Evolutionary conservation across 2,329 filamentous ascomycete genomes (phyloP), one percentile per base, ranked within the genome.

Genomic region (Colletotrichum destructivum): DNA sequence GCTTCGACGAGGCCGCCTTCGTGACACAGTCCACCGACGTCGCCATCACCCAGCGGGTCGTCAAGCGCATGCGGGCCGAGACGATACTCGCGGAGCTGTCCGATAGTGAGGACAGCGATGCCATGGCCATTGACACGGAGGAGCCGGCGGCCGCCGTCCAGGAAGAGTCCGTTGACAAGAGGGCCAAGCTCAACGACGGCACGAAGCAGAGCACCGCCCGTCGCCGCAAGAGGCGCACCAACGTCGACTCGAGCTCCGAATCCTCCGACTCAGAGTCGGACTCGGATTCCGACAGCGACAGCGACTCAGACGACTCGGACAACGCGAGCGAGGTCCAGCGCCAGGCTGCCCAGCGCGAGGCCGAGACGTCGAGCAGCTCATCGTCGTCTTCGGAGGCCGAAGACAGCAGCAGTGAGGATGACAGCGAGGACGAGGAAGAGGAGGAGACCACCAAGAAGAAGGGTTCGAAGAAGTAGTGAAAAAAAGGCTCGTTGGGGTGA

Each of bases 31-130:
- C 86, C 16, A 81, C 86, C 13, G 87, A 90, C 67, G 83, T 83
- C 63, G 82, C 84, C 52, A 85, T 91, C 79, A 85, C 87, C 72
- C 82, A 83, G 68, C 86, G 90, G 35, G 83, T 90, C 62, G 84
- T 90, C 56, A 91, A 90, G 83, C 88, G 90, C 65, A 90, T 91
- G 84, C 88, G 90, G 42, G 88, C 89, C 11, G 89, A 92, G 79
- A 83, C 85, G 73, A 84, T 92, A 40, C 75, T 90, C 44, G 85
- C 86, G 42, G 86, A 89, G 76, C 81, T 92, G n/a, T 85, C 84
- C 0, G 86, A 87, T 62, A 82, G 82, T 60, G 86, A 84, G 26
- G 83, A 85, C 65, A 83, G 80, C 57, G 80, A 81, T 71, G 66
- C 75, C 77, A 21, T 75, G 75, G 21, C 75, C 75, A 31, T 76